phyloP scores from a whole-genome alignment of 2,329 filamentous ascomycete genomes.

The Phoma sp. region DNA sequence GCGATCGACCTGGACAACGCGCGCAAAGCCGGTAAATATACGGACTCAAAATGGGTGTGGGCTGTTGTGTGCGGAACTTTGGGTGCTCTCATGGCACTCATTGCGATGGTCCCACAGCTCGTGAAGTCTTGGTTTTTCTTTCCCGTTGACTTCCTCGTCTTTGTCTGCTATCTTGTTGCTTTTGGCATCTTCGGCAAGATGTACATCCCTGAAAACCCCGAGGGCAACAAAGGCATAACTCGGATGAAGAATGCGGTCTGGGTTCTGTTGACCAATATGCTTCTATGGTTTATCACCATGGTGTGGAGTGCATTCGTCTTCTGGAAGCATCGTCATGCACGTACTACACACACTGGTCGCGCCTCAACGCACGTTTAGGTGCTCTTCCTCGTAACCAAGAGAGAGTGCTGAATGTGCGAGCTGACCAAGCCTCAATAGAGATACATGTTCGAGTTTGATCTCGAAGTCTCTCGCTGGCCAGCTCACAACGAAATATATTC shows the following conservation, averaged over 20 bases:
- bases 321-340: slow-evolving; percentile 49
- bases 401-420: slow-evolving; percentile 1
- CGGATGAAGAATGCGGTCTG: slow-evolving; percentile 89
- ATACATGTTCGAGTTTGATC: slow-evolving; percentile 10
- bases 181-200: slow-evolving; percentile 85
- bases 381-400: not conserved
- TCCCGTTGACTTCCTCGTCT: slow-evolving; percentile 73
- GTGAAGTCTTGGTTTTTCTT: slow-evolving; percentile 59
- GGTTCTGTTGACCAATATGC: slow-evolving; percentile 75
- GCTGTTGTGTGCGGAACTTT: slow-evolving; percentile 54
- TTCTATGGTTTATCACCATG: slow-evolving; percentile 75
- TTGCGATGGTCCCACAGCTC: slow-evolving; percentile 69
- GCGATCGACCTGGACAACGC: slow-evolving; percentile 48
- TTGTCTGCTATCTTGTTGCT: slow-evolving; percentile 76
- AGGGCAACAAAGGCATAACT: slow-evolving; percentile 67
- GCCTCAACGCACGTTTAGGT: slow-evolving; percentile 32
- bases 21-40: slow-evolving; percentile 52
- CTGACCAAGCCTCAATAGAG: slow-evolving; percentile 9
- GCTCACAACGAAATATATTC: not conserved
- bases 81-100: slow-evolving; percentile 42
- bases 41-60: slow-evolving; percentile 58
- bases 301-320: slow-evolving; percentile 64
- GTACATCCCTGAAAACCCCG: slow-evolving; percentile 73
- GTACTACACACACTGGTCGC: slow-evolving; percentile 29
- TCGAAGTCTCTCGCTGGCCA: slow-evolving; percentile 10